Base-by-base conservation (phyloP, 371 early-diverging fungal genomes). In the Synchytrium microbalum region DNA sequence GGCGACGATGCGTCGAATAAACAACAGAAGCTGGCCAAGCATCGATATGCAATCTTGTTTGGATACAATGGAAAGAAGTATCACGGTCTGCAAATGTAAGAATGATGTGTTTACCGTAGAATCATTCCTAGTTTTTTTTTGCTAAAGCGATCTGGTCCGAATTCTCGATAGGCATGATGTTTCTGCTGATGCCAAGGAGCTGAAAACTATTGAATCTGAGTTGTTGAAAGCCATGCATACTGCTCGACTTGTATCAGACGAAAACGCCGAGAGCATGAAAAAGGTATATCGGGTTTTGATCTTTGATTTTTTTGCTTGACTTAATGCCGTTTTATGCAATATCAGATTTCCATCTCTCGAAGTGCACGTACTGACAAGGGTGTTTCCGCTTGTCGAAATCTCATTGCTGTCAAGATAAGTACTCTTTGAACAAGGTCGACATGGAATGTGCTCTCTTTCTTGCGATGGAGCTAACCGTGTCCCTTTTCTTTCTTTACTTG, bases 301-400 rank as follows among this genome's bases (percentile, higher is more conserved):
- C 57, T 52, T 25, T 63, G 23, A 28, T 10, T 14, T 65, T 32
- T 0, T 66, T 29, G 33, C 5, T 25, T 25, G 16, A 25, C n/a
- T 52, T 16, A n/a, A n/a, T n/a, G n/a, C n/a, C n/a, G n/a, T n/a
- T n/a, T n/a, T n/a, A n/a, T n/a, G n/a, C n/a, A n/a, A n/a, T n/a
- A n/a, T n/a, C 55, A 93, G 88, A 79, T 88, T 30, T 79, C 82
- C 29, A 81, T 92, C 70, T 73, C 76, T 81, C 78, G 99, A 59
- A 88, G 95, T 1, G 98, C 97, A 2, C 81, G 99, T 28, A 99
- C 99, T 0, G 99, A 99, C 74, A 99, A 99, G 78, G 99, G 99
- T 14, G 99, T 99, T 0, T 98, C 97, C 73, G 99, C 99, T 27
- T 93, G 92, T 28, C 93, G 98, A 31, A 93, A 97, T 64, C 87